Evolutionary conservation across 768 basidiomycete species (phyloP).

Genomic region (Tricholoma matsutake): DNA sequence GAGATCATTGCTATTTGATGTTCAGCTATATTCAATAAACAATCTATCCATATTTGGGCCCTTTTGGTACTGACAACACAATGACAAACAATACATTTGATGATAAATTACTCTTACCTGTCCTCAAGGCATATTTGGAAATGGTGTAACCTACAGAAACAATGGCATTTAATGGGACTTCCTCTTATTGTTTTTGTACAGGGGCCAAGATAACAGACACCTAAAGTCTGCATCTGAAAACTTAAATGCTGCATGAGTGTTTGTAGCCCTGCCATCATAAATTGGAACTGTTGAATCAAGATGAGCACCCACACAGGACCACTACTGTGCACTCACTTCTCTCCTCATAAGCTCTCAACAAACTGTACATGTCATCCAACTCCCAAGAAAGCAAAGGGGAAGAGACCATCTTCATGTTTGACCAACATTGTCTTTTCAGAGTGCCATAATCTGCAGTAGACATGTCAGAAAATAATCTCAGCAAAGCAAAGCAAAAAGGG

Average conservation of each 20-base stretch:
- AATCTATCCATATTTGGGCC: neutral
- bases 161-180: too few relatives aligned
- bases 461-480: neutral
- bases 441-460: too few relatives aligned
- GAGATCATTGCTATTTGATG: too few relatives aligned
- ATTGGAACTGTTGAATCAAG: too few relatives aligned
- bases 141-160: neutral
- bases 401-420: too few relatives aligned
- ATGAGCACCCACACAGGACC: neutral
- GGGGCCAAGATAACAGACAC: neutral
- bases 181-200: neutral
- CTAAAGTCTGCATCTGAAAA: neutral
- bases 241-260: neutral
- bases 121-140: neutral
- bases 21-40: neutral
- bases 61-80: neutral
- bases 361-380: neutral
- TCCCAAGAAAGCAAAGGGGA: neutral
- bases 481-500: too few relatives aligned
- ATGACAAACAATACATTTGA: too few relatives aligned
- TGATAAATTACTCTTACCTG: too few relatives aligned
- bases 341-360: neutral
- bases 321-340: neutral
- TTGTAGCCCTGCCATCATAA: neutral
- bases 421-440: too few relatives aligned